phyloP scores from a whole-genome alignment of 2,329 filamentous ascomycete genomes.

The Aspergillus versicolor region DNA sequence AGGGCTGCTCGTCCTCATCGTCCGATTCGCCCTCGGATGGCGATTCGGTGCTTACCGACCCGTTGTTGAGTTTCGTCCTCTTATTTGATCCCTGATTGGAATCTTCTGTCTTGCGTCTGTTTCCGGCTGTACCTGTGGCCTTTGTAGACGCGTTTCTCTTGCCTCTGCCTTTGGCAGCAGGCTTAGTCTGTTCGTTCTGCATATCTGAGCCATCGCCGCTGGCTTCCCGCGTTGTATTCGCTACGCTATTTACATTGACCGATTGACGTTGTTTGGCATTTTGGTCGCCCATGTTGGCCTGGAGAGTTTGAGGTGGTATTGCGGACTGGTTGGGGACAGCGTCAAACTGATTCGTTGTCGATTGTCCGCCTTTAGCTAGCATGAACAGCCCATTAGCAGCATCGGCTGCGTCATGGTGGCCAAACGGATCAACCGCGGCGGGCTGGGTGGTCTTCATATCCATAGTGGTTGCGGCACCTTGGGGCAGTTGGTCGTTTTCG shows the following conservation, averaged over 20 bases:
- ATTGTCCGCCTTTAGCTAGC: slow-evolving; percentile 67
- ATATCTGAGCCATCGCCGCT: slow-evolving; percentile 72
- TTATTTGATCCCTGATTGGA: slow-evolving; percentile 70
- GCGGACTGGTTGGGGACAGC: slow-evolving; percentile 51
- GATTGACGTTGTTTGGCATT: slow-evolving; percentile 43
- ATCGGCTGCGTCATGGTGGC: slow-evolving; percentile 86
- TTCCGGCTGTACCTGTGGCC: slow-evolving; percentile 53
- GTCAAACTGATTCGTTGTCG: slow-evolving; percentile 57
- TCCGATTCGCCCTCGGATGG: slow-evolving; percentile 52
- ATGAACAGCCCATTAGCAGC: slow-evolving; percentile 92
- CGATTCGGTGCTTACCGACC: slow-evolving; percentile 39
- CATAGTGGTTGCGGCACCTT: slow-evolving; percentile 39
- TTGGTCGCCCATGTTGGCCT: slow-evolving; percentile 50
- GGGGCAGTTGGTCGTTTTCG: slow-evolving; percentile 37
- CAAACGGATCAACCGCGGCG: slow-evolving; percentile 65
- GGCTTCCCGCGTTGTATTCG: slow-evolving; percentile 64
- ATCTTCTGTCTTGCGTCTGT: slow-evolving; percentile 78
- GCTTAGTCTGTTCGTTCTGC: slow-evolving; percentile 65
- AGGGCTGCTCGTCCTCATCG: slow-evolving; percentile 45
- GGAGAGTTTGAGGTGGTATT: slow-evolving; percentile 49
- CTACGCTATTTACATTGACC: slow-evolving; percentile 46
- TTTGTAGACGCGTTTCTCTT: slow-evolving; percentile 63
- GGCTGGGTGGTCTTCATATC: slow-evolving; percentile 45
- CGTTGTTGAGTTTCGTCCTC: slow-evolving; percentile 64
- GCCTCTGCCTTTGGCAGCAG: slow-evolving; percentile 64